Evolutionary conservation across 371 early-diverging fungal genomes (phyloP), one percentile per base, ranked within the genome.

Genomic region (Circinella umbellata): DNA sequence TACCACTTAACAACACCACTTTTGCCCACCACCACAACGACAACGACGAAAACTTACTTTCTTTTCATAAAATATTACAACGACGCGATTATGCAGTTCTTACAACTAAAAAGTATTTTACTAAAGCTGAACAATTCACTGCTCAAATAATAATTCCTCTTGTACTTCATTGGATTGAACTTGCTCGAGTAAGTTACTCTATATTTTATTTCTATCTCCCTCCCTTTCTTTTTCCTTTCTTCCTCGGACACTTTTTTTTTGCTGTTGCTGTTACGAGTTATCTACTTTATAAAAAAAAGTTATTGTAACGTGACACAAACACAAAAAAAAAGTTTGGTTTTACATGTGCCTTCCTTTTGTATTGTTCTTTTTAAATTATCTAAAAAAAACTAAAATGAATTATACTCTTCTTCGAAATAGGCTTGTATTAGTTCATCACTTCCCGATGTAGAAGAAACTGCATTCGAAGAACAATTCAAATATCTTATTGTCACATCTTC

Each of bases 391-490:
- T 42, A 42, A 42, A 42, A 42, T 42, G 42, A 42, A 42, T 42
- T 42, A 11, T 42, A 42, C 3, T 42, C 27, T 27, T 27, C 27
- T 27, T 27, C 27, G 27, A 2, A 27, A 17, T 46, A 34, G 39
- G 9, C n/a, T 36, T 48, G 36, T 5, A 73, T 83, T 59, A 81
- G 82, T 47, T 71, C 80, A 3, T 80, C 88, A 5, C 62, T 84
- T 0, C 80, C 86, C 0, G 75, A 80, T 42, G 48, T 70, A 17
- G 85, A 88, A 72, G 84, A 86, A 71, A 76, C 77, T 60, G 81
- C 78, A 42, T 88, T 88, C 70, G 88, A 88, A 68, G 88, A 88
- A 59, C 80, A 86, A 6, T 88, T 88, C 72, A 86, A 84, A 64
- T 86, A 84, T 67, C 68, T 86, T 36, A 79, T 88, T 60, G 84